Percentiles rank a stretch among this genome's conserved stretches.
These are phyloP conservation scores for Neofusicoccum ribis DNA, from an alignment of 2,329 filamentous ascomycete genomes.

Conservation along the genomic window DNA sequence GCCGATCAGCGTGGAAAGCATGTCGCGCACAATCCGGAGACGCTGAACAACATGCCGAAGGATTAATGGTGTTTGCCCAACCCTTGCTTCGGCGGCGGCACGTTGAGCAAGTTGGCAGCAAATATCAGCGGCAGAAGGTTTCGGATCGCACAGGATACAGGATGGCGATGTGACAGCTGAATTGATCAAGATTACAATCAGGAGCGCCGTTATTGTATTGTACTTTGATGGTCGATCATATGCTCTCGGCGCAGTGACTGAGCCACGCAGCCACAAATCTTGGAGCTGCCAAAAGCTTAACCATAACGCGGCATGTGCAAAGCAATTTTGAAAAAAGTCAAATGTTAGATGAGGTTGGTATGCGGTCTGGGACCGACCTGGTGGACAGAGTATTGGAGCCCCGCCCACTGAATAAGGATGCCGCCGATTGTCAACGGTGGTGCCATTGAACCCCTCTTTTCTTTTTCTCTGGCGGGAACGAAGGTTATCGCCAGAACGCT, in stretches of 20 bases:
- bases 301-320: not conserved
- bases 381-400: not conserved
- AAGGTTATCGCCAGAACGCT: not conserved
- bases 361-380: not conserved
- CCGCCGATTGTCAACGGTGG: not conserved
- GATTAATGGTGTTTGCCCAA: not conserved
- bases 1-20: conserved; percentile 42
- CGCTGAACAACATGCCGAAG: conserved; percentile 25
- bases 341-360: not conserved
- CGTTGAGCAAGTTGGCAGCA: not conserved
- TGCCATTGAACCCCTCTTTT: not conserved
- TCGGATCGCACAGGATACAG: not conserved
- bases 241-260: not conserved
- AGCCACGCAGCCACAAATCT: conserved; percentile 1
- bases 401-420: not conserved
- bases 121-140: not conserved
- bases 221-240: not conserved
- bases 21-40: conserved; percentile 43
- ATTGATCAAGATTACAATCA: not conserved
- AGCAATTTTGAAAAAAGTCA: not conserved
- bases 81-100: not conserved
- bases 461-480: not conserved
- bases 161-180: not conserved
- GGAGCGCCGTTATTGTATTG: no score
- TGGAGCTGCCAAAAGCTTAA: not conserved